Evolutionary conservation across 257 asterid genomes (phyloP).

Genomic region (Apocynum venetum): DNA sequence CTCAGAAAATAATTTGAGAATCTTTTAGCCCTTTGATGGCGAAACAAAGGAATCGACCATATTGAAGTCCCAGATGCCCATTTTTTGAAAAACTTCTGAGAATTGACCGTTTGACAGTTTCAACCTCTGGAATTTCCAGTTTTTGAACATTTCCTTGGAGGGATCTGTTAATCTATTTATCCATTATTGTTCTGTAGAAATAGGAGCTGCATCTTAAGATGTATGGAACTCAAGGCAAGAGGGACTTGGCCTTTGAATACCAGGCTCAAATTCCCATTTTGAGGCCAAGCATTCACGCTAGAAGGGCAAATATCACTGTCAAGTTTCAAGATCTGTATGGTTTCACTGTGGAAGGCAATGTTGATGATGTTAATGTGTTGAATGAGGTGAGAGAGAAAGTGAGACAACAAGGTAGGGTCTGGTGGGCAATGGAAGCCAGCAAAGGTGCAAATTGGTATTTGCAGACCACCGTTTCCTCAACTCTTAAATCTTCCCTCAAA

Average conservation of each 20-base stretch:
- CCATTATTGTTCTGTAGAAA: constrained; percentile 1
- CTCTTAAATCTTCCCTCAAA: constrained; percentile 68
- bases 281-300: constrained; percentile 89
- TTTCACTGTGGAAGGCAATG: constrained; percentile 93
- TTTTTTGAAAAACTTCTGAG: neutral
- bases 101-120: constrained; percentile 16
- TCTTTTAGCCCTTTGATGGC: neutral
- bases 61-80: constrained; percentile 13
- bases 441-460: constrained; percentile 91
- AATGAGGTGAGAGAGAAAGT: constrained; percentile 97
- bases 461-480: constrained; percentile 49
- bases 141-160: neutral
- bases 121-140: neutral
- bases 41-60: neutral
- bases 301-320: constrained; percentile 89
- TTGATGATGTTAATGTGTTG: constrained; percentile 95
- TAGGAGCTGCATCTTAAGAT: constrained; percentile 29
- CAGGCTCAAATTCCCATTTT: constrained; percentile 57
- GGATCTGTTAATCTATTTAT: constrained; percentile 4
- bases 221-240: constrained; percentile 63
- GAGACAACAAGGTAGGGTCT: constrained; percentile 82
- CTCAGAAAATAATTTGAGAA: constrained; percentile 2
- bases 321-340: constrained; percentile 95
- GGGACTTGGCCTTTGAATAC: constrained; percentile 64
- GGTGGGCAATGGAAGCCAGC: constrained; percentile 93